A percentile compares a stretch with the other conserved stretches of the same genome.
phyloP scores from a whole-genome alignment of 805 yeast genomes.

The Candida golubevii region DNA sequence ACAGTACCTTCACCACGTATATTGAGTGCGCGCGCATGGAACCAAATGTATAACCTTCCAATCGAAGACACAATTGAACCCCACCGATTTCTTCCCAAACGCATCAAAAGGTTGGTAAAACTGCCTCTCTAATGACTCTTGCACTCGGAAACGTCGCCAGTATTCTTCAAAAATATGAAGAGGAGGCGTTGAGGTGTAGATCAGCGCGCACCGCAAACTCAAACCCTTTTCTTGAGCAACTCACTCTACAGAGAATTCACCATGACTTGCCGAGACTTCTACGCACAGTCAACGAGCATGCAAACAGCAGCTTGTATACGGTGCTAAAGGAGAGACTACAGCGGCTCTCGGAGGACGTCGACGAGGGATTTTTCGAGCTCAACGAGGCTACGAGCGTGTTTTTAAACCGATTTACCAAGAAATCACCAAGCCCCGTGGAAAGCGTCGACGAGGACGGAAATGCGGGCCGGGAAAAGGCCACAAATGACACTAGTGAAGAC shows the following conservation, averaged over 20 bases:
- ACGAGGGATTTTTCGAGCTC: conserved; percentile 6
- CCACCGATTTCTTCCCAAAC: too few species aligned
- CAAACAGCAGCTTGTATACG: conserved; percentile 5
- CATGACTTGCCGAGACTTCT: conserved; percentile 17
- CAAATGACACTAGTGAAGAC: background rate
- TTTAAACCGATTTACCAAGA: background rate
- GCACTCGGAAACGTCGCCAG: conserved; percentile 2
- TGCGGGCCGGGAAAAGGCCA: background rate
- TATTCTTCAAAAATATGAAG: conserved; percentile 7
- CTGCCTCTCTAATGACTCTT: background rate
- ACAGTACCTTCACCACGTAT: too few species aligned
- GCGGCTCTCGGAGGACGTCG: conserved; percentile 8
- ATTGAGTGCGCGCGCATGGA: too few species aligned
- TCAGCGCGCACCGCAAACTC: background rate
- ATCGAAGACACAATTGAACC: too few species aligned
- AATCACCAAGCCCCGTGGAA: background rate
- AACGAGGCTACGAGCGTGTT: background rate
- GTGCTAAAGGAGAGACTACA: conserved; percentile 5
- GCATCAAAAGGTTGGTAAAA: too few species aligned
- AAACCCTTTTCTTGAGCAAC: conserved; percentile 11
- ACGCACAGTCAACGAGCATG: conserved; percentile 8
- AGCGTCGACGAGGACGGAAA: background rate
- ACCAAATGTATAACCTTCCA: too few species aligned
- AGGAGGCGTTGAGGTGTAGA: conserved; percentile 5
- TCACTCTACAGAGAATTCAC: conserved; percentile 12